Percentiles rank a stretch among this genome's conserved stretches.
Conservation (phyloP, 139 green algal species). For the Chlorella sp. region DNA sequence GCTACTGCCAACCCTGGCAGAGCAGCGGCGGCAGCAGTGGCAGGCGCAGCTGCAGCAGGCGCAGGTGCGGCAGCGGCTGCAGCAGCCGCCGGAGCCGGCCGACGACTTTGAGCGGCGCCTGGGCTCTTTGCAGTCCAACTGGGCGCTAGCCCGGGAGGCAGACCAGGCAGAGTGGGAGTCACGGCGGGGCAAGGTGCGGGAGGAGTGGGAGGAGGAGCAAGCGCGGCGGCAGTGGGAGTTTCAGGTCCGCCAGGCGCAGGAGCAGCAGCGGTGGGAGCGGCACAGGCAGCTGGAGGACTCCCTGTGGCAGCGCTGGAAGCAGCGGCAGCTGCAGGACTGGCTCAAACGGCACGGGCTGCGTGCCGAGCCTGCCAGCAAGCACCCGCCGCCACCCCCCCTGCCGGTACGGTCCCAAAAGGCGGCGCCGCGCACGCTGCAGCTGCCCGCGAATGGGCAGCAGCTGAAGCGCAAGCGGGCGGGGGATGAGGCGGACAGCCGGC, state of each 20-base stretch:
- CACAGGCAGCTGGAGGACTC: background rate
- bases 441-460: background rate
- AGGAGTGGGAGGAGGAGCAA: background rate
- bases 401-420: too few relatives aligned
- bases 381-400: background rate
- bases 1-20: too few relatives aligned
- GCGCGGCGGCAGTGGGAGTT: background rate
- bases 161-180: background rate
- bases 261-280: background rate
- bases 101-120: background rate
- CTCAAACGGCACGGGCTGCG: background rate
- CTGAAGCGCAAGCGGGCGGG: background rate
- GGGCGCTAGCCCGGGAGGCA: background rate
- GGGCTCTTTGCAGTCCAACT: background rate
- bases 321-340: background rate
- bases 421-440: background rate
- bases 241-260: background rate
- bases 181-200: background rate
- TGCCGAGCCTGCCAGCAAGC: background rate
- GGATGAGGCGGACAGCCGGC: background rate
- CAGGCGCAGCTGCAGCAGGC: too few relatives aligned
- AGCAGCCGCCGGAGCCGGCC: too few relatives aligned
- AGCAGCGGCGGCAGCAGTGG: too few relatives aligned
- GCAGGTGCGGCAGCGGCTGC: too few relatives aligned
- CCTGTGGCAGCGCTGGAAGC: background rate